These are phyloP conservation scores for Neofusicoccum laricinum DNA, from an alignment of 2,329 filamentous ascomycete genomes.

Conservation along the genomic window DNA sequence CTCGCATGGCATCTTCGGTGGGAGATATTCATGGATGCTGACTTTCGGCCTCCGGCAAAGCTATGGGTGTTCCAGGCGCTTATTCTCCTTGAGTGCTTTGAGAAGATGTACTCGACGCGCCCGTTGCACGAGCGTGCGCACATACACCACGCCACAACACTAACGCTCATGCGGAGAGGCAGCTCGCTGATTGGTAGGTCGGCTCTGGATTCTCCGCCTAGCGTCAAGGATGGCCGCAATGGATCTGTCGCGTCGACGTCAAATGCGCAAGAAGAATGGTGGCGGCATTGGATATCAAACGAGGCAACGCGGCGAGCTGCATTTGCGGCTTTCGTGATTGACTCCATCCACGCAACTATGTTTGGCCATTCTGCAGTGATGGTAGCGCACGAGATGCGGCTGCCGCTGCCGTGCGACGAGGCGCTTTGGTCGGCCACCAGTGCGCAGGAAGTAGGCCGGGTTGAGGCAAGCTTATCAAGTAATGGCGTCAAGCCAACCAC, in stretches of 20 bases:
- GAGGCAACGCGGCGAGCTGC: constrained; percentile 87
- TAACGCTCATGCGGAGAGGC: constrained; percentile 91
- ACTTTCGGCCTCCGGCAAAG: constrained; percentile 88
- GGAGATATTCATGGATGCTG: constrained; percentile 89
- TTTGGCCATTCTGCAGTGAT: constrained; percentile 96
- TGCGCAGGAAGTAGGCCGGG: constrained; percentile 78
- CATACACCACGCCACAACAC: constrained; percentile 92
- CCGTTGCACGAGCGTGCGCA: constrained; percentile 91
- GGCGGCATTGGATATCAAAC: constrained; percentile 93
- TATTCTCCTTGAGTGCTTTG: constrained; percentile 84
- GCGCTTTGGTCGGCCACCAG: constrained; percentile 87
- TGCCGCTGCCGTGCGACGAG: constrained; percentile 90
- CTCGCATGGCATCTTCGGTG: constrained; percentile 90
- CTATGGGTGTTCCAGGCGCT: constrained; percentile 94
- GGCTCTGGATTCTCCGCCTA: constrained; percentile 78
- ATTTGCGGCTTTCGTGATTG: constrained; percentile 91
- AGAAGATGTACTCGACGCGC: constrained; percentile 96
- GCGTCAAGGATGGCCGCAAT: constrained; percentile 61
- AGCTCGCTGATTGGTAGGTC: constrained; percentile 86
- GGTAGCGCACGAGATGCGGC: constrained; percentile 91
- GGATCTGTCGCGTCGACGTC: constrained; percentile 51
- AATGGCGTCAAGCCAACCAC: constrained; percentile 81
- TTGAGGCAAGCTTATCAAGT: constrained; percentile 75
- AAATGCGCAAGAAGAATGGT: constrained; percentile 76
- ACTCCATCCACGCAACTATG: constrained; percentile 96